Evolutionary conservation across 2,329 filamentous ascomycete species (phyloP).

Genomic region (Nigrospora osmanthi): DNA sequence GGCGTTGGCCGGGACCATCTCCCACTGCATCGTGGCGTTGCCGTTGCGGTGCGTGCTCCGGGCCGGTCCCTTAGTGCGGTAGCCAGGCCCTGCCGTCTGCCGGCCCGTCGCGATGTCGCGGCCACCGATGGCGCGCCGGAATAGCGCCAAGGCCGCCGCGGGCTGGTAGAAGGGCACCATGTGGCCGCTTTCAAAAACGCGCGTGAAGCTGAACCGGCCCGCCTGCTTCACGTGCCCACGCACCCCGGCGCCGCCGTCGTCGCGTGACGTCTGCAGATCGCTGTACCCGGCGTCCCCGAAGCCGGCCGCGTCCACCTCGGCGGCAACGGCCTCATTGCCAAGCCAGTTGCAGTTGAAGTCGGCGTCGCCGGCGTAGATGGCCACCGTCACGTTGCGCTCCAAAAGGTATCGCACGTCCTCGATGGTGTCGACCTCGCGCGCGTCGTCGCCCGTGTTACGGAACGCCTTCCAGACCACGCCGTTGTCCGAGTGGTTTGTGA

Average conservation of each 20-base stretch:
- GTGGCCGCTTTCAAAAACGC: conserved; percentile 34
- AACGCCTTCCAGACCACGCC: conserved; percentile 41
- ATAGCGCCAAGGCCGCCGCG: conserved; percentile 37
- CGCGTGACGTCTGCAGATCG: conserved; percentile 27
- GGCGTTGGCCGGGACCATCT: conserved; percentile 17
- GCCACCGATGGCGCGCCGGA: conserved; percentile 37
- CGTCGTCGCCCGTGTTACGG: conserved; percentile 46
- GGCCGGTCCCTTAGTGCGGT: conserved; percentile 28
- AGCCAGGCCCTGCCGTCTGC: conserved; percentile 8
- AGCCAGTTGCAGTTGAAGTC: conserved; percentile 26
- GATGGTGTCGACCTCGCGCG: conserved; percentile 16
- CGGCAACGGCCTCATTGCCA: conserved; percentile 15
- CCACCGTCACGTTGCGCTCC: conserved; percentile 12
- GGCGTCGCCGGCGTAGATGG: conserved; percentile 21
- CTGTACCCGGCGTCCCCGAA: conserved; percentile 36
- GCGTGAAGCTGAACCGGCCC: conserved; percentile 39
- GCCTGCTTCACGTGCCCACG: conserved; percentile 46
- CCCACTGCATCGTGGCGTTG: conserved; percentile 25
- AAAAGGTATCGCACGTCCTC: conserved; percentile 15
- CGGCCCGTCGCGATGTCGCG: conserved; percentile 42
- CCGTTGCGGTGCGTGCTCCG: conserved; percentile 37
- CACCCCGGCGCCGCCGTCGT: conserved; percentile 20
- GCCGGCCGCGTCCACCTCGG: conserved; percentile 28
- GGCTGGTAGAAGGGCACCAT: conserved; percentile 47
- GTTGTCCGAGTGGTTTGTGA: conserved; percentile 47